phyloP scores from a whole-genome alignment of 257 asterid species.

The Euphrasia confusa region DNA sequence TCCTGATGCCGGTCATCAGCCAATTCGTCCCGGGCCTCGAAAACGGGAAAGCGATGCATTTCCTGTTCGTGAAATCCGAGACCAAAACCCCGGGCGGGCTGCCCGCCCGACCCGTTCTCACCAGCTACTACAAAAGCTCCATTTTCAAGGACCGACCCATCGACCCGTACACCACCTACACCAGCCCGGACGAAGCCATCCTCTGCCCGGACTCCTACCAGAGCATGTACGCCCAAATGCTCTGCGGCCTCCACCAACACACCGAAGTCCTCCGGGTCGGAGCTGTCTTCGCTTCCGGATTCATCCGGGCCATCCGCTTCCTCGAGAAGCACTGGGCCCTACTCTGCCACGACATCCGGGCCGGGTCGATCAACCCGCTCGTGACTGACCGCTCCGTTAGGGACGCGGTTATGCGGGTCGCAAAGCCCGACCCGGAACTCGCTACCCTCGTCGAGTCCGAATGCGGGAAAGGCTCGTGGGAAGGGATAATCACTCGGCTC shows the following conservation, averaged over 20 bases:
- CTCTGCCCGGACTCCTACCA: constrained; percentile 85
- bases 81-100: constrained; percentile 79
- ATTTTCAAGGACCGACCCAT: constrained; percentile 69
- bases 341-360: constrained; percentile 58
- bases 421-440: constrained; percentile 55
- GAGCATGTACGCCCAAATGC: constrained; percentile 94
- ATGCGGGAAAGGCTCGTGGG: constrained; percentile 57
- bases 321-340: constrained; percentile 70
- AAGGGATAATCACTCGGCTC: constrained; percentile 69
- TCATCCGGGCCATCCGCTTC: constrained; percentile 79
- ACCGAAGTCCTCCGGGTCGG: constrained; percentile 82
- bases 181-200: constrained; percentile 83
- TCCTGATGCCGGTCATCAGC: constrained; percentile 90
- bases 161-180: constrained; percentile 91
- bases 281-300: constrained; percentile 93
- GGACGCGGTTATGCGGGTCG: constrained; percentile 47
- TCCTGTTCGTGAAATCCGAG: constrained; percentile 73
- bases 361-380: constrained; percentile 49
- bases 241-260: constrained; percentile 68
- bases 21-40: constrained; percentile 64
- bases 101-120: constrained; percentile 76
- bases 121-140: constrained; percentile 78
- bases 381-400: constrained; percentile 53
- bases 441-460: constrained; percentile 60
- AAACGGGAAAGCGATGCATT: constrained; percentile 88